Conservation (phyloP, 1,284 basidiomycete species). For the Rhodotorula sp. region DNA sequence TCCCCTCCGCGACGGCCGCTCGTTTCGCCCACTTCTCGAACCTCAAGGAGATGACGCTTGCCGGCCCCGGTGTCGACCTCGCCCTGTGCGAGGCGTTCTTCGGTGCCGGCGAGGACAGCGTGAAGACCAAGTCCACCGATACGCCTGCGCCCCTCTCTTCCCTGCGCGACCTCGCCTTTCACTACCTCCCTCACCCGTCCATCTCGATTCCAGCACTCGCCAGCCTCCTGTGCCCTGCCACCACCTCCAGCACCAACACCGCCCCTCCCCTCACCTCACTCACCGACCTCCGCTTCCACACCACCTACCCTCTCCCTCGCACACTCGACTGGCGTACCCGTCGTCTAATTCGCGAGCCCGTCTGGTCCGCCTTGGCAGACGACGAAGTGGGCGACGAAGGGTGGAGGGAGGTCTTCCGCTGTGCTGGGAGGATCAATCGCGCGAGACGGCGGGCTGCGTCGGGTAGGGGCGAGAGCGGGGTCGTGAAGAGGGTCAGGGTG, state of each 20-base stretch:
- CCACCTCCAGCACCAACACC: neutral
- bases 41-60: neutral
- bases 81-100: slow-evolving; percentile 10
- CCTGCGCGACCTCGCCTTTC: neutral
- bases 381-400: neutral
- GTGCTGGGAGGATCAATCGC: neutral
- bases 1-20: neutral
- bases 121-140: too few species aligned
- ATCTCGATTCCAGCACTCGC: neutral
- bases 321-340: neutral
- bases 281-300: neutral
- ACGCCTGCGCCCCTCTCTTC: neutral
- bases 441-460: neutral
- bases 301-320: slow-evolving; percentile 8
- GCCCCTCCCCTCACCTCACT: neutral
- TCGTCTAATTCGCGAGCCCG: neutral
- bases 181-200: slow-evolving; percentile 16
- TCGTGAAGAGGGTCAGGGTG: neutral
- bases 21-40: neutral
- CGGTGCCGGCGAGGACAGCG: neutral
- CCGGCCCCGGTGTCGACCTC: slow-evolving; percentile 8
- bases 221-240: neutral
- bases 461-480: neutral
- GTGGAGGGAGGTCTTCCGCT: slow-evolving; percentile 7
- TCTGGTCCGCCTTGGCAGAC: neutral